Evolutionary conservation across 768 basidiomycete genomes (phyloP).

Genomic region (Suillus tomentosus): DNA sequence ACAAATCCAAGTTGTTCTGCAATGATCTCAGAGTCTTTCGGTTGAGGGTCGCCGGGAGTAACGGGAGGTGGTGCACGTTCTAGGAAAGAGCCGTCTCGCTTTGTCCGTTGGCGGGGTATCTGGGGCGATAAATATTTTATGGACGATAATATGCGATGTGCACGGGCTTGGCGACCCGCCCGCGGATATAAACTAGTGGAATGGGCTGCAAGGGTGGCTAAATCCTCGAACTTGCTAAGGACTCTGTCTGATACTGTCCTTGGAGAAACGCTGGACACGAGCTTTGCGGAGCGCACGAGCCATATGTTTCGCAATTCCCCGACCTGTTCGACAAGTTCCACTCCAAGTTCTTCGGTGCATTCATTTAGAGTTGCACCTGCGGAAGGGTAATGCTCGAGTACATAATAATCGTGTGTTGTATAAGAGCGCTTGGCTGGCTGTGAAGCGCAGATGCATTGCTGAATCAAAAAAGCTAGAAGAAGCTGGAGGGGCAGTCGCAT

Average conservation of each 20-base stretch:
- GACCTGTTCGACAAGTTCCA: conserved; percentile 85
- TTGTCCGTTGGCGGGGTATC: conserved; percentile 63
- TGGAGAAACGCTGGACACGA: conserved; percentile 25
- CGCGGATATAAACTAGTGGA: conserved; percentile 10
- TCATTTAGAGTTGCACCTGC: conserved; percentile 59
- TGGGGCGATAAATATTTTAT: conserved; percentile 66
- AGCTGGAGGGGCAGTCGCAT: conserved; percentile 24
- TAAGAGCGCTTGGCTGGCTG: conserved; percentile 56
- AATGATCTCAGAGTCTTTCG: conserved; percentile 44
- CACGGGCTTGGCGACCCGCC: conserved; percentile 36
- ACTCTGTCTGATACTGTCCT: conserved; percentile 47
- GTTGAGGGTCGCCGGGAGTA: conserved; percentile 34
- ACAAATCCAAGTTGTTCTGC: conserved; percentile 64
- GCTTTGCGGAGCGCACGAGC: conserved; percentile 68
- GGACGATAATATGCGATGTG: conserved; percentile 51
- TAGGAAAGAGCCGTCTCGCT: conserved; percentile 43
- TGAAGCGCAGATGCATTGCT: conserved; percentile 32
- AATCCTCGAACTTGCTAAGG: conserved; percentile 46
- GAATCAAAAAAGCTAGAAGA: conserved; percentile 32
- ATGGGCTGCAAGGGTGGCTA: conserved; percentile 34
- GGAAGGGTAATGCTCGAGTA: conserved; percentile 62
- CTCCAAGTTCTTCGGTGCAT: conserved; percentile 60
- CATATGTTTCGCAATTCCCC: conserved; percentile 84
- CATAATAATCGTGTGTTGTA: conserved; percentile 79
- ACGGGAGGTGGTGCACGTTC: conserved; percentile 60